Percentiles rank a stretch among this genome's conserved stretches.
Evolutionary conservation across 768 basidiomycete genomes (phyloP).

Genomic region (Mycena vitilis): DNA sequence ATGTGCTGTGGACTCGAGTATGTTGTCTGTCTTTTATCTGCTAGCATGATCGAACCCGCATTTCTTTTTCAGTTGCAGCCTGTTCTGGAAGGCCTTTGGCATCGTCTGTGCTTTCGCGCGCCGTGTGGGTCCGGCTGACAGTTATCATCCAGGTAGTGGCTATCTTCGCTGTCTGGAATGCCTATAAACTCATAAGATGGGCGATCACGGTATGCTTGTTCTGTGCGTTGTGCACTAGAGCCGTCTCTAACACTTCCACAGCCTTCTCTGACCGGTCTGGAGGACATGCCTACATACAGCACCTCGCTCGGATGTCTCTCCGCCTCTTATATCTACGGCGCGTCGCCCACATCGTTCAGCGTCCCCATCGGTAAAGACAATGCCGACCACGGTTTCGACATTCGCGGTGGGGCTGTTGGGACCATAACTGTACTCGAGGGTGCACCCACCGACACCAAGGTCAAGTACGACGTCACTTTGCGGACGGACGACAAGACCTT

Average conservation of each 20-base stretch:
- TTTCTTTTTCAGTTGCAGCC: slow-evolving; percentile 53
- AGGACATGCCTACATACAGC: slow-evolving; percentile 67
- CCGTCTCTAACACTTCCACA: slow-evolving; percentile 36
- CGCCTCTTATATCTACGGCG: slow-evolving; percentile 59
- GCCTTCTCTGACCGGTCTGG: slow-evolving; percentile 63
- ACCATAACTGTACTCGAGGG: slow-evolving; percentile 63
- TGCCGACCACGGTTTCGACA: slow-evolving; percentile 58
- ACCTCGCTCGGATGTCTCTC: slow-evolving; percentile 62
- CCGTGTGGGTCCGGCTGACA: not conserved
- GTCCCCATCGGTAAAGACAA: slow-evolving; percentile 51
- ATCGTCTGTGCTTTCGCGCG: slow-evolving; percentile 47
- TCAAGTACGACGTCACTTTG: slow-evolving; percentile 63
- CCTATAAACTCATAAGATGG: slow-evolving; percentile 59
- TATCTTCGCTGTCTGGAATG: slow-evolving; percentile 54
- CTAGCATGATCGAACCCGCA: not conserved
- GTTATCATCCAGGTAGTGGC: slow-evolving; percentile 34
- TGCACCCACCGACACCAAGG: slow-evolving; percentile 50
- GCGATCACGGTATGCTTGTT: slow-evolving; percentile 54
- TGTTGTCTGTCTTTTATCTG: slow-evolving; percentile 37
- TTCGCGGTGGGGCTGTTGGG: slow-evolving; percentile 61
- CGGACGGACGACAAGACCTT: slow-evolving; percentile 55
- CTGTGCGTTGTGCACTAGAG: not conserved
- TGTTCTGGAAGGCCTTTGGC: slow-evolving; percentile 67
- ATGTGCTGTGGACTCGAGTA: slow-evolving; percentile 65
- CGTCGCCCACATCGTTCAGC: slow-evolving; percentile 48